phyloP scores from a whole-genome alignment of 2,329 filamentous ascomycete species.

The Sporothrix variecibatus region DNA sequence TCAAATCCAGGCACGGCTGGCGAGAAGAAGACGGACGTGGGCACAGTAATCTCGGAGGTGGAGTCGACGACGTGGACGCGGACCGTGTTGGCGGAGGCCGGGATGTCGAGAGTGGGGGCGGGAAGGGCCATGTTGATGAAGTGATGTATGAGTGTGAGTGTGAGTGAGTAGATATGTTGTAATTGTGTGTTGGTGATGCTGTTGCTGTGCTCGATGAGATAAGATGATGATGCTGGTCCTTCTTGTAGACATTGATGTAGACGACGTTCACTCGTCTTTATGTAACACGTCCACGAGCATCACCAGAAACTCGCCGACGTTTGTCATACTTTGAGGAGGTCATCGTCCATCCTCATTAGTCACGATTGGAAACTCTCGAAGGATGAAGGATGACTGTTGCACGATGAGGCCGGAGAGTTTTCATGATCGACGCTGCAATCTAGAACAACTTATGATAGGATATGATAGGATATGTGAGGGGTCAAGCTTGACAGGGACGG shows the following conservation, averaged over 20 bases:
- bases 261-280: not conserved
- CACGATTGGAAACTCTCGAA: not conserved
- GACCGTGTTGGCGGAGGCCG: constrained; percentile 21
- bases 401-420: not conserved
- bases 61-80: constrained; percentile 25
- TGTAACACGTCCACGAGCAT: not conserved
- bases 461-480: too few relatives aligned
- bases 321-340: not conserved
- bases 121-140: not conserved
- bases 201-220: not conserved
- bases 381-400: not conserved
- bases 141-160: not conserved
- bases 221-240: not conserved
- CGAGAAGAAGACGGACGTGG: not conserved
- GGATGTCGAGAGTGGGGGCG: constrained; percentile 17
- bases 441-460: not conserved
- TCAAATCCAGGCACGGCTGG: constrained; percentile 13
- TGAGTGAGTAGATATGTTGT: not conserved
- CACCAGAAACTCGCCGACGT: not conserved
- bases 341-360: not conserved
- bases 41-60: constrained; percentile 10
- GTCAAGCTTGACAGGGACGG: too few relatives aligned
- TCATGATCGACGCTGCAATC: not conserved
- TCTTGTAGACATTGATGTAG: not conserved
- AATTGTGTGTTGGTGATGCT: not conserved